These are phyloP conservation scores for Patellaria atrata DNA, from an alignment of 495 filamentous ascomycete genomes.

Conservation along the genomic window DNA sequence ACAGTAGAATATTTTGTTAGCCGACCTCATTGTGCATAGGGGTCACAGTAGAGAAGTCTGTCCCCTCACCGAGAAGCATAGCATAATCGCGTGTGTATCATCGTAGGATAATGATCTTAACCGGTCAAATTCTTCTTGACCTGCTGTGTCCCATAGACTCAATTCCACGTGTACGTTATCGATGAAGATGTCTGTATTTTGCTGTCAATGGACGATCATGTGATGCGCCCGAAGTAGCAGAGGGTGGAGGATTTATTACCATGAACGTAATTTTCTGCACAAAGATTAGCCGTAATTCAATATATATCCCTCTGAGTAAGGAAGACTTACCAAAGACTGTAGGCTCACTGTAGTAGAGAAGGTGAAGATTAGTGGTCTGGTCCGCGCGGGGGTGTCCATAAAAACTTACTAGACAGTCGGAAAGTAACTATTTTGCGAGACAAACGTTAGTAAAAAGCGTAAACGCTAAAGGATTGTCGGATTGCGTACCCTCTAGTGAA, in stretches of 20 bases:
- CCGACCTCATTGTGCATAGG: too few species aligned
- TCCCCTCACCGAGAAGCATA: conserved; percentile 76
- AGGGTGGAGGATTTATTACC: conserved; percentile 37
- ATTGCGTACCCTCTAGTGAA: conserved; percentile 82
- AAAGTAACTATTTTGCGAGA: conserved; percentile 87
- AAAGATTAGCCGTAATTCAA: conserved; percentile 1
- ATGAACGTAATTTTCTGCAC: conserved; percentile 89
- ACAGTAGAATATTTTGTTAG: too few species aligned
- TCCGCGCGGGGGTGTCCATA: too few species aligned
- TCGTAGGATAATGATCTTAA: conserved; percentile 91
- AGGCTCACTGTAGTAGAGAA: conserved; percentile 47
- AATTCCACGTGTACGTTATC: conserved; percentile 93
- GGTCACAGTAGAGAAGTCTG: not conserved
- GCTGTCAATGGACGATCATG: conserved; percentile 1
- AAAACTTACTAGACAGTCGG: conserved; percentile 78
- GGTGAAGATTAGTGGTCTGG: conserved; percentile 20
- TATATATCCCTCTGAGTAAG: not conserved
- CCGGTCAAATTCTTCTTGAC: conserved; percentile 98
- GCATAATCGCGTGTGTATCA: conserved; percentile 95
- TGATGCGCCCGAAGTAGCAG: not conserved
- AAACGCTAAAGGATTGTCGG: not conserved
- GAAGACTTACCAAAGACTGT: conserved; percentile 67
- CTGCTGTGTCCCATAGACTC: conserved; percentile 95
- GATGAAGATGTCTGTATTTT: conserved; percentile 86
- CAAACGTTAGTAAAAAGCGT: too few species aligned